phyloP scores from a whole-genome alignment of 306 rosid species.

The Heteromeles arbutifolia region DNA sequence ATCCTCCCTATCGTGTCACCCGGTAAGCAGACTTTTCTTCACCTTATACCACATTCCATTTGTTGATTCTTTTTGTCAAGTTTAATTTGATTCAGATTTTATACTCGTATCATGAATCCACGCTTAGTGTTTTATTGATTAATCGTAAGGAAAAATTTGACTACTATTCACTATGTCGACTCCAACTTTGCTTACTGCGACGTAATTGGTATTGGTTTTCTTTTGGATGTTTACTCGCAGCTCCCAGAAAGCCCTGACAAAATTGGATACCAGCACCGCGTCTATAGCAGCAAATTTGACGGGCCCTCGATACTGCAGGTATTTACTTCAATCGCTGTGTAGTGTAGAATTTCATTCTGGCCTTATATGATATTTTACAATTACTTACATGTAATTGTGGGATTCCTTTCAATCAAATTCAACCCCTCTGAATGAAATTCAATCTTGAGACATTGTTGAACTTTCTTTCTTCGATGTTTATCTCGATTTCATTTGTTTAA shows the following conservation, averaged over 20 bases:
- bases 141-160: neutral
- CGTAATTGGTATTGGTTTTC: neutral
- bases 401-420: neutral
- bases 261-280: conserved; percentile 35
- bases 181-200: neutral
- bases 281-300: conserved; percentile 47
- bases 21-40: conserved; percentile 32
- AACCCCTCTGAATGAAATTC: neutral
- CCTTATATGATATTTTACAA: neutral
- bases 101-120: neutral
- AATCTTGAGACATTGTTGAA: neutral
- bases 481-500: neutral
- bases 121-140: neutral
- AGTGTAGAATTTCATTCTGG: neutral
- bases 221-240: conserved; percentile 30
- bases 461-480: neutral
- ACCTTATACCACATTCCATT: neutral
- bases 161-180: neutral
- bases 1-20: conserved; percentile 40
- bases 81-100: neutral
- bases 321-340: neutral
- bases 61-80: neutral
- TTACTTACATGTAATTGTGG: neutral
- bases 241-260: conserved; percentile 37
- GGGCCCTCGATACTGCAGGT: conserved; percentile 75